These are phyloP conservation scores for Oemleria cerasiformis DNA, from an alignment of 306 rosid genomes.

Conservation along the genomic window DNA sequence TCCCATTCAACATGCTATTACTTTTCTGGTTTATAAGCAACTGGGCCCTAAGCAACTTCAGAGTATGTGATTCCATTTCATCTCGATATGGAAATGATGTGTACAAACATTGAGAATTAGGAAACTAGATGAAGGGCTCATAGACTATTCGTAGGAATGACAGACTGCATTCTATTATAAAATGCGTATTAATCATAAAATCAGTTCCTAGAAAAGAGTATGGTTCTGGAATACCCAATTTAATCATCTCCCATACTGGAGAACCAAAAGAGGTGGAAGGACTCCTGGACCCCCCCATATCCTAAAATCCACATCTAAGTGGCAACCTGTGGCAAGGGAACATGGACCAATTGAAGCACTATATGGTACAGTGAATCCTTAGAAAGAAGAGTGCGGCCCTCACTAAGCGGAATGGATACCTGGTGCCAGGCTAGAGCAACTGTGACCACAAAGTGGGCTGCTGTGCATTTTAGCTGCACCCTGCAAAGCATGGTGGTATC, in stretches of 20 bases:
- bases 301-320: not conserved
- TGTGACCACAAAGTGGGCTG: slow-evolving; percentile 34
- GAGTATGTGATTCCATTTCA: slow-evolving; percentile 1
- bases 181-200: not conserved
- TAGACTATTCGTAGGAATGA: not conserved
- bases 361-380: slow-evolving; percentile 22
- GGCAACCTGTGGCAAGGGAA: slow-evolving; percentile 16
- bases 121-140: not conserved
- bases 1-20: not conserved
- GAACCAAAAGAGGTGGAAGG: not conserved
- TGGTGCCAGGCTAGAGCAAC: slow-evolving; percentile 31
- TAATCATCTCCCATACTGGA: not conserved
- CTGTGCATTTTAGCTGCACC: slow-evolving; percentile 39
- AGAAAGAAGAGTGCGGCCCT: slow-evolving; percentile 28
- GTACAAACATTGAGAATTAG: not conserved
- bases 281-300: not conserved
- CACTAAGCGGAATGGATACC: slow-evolving; percentile 28
- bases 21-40: not conserved
- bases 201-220: not conserved
- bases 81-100: not conserved
- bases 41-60: not conserved
- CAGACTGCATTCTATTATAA: not conserved
- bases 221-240: not conserved
- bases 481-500: slow-evolving; percentile 27
- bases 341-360: slow-evolving; percentile 1